These are phyloP conservation scores for Citrus glauca DNA, from an alignment of 345 rosid species.

Conservation along the genomic window DNA sequence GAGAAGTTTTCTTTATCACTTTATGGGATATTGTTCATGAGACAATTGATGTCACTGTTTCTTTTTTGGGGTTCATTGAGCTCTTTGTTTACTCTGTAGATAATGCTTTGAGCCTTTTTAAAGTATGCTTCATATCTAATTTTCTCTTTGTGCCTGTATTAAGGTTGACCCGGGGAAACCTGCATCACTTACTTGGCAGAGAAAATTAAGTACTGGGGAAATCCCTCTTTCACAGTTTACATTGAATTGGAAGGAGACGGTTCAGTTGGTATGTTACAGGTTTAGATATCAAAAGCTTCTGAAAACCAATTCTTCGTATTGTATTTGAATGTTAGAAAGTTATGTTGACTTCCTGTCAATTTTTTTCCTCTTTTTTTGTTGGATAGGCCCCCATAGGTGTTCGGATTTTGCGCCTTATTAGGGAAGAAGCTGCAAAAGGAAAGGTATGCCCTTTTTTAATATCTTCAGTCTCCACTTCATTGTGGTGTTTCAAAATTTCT, in stretches of 20 bases:
- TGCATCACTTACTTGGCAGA: slow-evolving; percentile 59
- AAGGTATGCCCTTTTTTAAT: slow-evolving; percentile 35
- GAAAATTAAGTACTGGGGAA: slow-evolving; percentile 39
- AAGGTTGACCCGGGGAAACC: slow-evolving; percentile 60
- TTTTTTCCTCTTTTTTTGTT: slow-evolving; percentile 2
- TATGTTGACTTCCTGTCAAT: background rate
- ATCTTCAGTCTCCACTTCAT: background rate
- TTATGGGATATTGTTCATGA: background rate
- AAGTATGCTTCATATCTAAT: background rate
- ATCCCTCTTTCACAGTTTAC: slow-evolving; percentile 36
- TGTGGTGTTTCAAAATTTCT: background rate
- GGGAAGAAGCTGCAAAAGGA: slow-evolving; percentile 63
- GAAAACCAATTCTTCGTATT: background rate
- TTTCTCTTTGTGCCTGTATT: slow-evolving; percentile 10
- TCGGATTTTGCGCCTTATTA: slow-evolving; percentile 53
- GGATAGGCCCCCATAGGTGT: slow-evolving; percentile 84
- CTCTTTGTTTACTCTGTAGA: background rate
- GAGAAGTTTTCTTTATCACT: background rate
- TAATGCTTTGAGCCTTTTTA: background rate
- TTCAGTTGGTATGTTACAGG: slow-evolving; percentile 49
- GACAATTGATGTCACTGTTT: background rate
- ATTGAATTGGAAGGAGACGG: slow-evolving; percentile 46
- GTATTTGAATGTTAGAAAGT: background rate
- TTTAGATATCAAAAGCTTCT: background rate
- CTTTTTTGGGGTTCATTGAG: background rate